phyloP scores from a whole-genome alignment of 768 basidiomycete genomes.

The Baorangia bicolor region DNA sequence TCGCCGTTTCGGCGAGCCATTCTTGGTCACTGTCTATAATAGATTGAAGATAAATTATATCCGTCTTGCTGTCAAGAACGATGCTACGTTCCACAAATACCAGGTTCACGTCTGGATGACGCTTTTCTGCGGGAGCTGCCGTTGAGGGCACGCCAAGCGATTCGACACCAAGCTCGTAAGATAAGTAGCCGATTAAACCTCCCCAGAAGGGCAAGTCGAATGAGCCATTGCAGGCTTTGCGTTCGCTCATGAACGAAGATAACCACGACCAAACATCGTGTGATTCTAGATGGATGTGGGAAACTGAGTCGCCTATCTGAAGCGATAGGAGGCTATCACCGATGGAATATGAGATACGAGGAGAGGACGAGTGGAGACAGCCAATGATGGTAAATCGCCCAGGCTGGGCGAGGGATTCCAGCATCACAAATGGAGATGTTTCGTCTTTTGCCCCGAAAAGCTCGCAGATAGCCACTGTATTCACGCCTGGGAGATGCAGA shows the following conservation, averaged over 20 bases:
- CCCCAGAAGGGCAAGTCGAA: constrained; percentile 78
- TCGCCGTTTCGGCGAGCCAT: constrained; percentile 56
- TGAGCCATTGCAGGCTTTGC: constrained; percentile 46
- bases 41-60: constrained; percentile 61
- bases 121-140: constrained; percentile 24
- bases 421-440: constrained; percentile 58
- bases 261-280: constrained; percentile 75
- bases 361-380: constrained; percentile 50
- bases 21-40: constrained; percentile 52
- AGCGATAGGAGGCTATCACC: constrained; percentile 50
- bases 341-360: constrained; percentile 57
- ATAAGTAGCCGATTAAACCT: constrained; percentile 73
- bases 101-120: constrained; percentile 72
- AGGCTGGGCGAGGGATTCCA: constrained; percentile 76
- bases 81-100: constrained; percentile 79
- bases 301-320: constrained; percentile 34
- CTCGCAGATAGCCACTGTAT: constrained; percentile 54
- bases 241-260: constrained; percentile 60
- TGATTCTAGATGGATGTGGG: constrained; percentile 44
- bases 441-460: constrained; percentile 59
- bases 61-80: constrained; percentile 56
- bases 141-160: constrained; percentile 48
- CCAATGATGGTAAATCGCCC: constrained; percentile 75
- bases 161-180: constrained; percentile 75
- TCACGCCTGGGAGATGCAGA: constrained; percentile 44